Evolutionary conservation across 257 asterid species (phyloP), one percentile per base, ranked within the genome.

Genomic region (Rubia yunnanensis): DNA sequence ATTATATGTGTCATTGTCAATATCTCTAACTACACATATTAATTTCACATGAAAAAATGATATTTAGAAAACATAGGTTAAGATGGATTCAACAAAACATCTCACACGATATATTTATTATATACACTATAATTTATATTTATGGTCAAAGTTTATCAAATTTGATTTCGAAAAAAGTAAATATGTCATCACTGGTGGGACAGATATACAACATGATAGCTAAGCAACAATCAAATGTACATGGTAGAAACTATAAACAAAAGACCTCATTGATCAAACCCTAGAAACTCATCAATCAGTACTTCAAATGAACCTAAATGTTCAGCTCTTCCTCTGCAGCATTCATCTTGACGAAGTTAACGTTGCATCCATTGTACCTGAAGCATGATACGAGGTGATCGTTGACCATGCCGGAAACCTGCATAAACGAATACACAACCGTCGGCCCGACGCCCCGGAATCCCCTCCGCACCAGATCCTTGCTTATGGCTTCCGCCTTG

Each of bases 341-440:
- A 44, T 44, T 17, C 52, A 44, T 56, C 64, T 60, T 70, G 49
- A 68, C 66, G 63, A 59, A 56, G 71, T 41, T 41, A 11, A 18
- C 67, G 74, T 54, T 71, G 70, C 85, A 82, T 74, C 71, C 79
- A 10, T 65, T 78, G 91, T 78, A 79, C 80, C 95, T 81, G 75
- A 81, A 88, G 82, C 95, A 88, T 11, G 85, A 76, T 17, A 69
- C 59, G 23, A 86, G 91, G 65, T 91, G 96, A 72, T 83, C 89
- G 66, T 84, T 86, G 64, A 80, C 92, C 73, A 88, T 48, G 48
- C 95, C 96, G 5, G 92, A 76, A 24, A 74, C 92, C 72, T 91
- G 95, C 95, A 91, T 88, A 58, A 88, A 88, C 8, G 94, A 86
- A 75, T 86, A 86, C 68, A 88, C 83, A 14, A 88, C 86, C 7